Base-by-base conservation (phyloP, 441 rosid genomes). In the Syzygium syzygioides region DNA sequence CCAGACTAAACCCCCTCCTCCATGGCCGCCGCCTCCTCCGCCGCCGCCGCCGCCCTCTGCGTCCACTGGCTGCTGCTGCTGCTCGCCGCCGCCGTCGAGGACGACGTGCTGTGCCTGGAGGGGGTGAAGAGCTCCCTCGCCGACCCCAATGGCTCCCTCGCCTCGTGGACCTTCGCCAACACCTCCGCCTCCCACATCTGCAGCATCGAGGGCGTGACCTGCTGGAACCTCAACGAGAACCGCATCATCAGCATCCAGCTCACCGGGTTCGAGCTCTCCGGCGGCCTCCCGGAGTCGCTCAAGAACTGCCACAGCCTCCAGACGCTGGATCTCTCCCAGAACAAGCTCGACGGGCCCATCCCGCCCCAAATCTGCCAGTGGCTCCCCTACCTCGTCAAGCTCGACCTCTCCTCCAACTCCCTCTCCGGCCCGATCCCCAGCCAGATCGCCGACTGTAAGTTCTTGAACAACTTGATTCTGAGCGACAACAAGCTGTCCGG, bases 221-320 rank as follows among this genome's bases (percentile, higher is more conserved):
- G 97, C 90, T 94, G 96, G 96, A 95, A 95, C 90, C 90, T 85
- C 25, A 91, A 93, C 86, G 97, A 95, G 92, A 95, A 62, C 89
- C 95, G 96, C 28, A 91, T 95, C 88, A 86, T 94, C 76, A 91
- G 94, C 76, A 89, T 94, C 50, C 90, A 89, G 87, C 95, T 94
- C 12, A 60, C 54, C 10, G 88, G 92, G 4, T 91, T 93, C 91
- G 88, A 87, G 85, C 96, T 95, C 87, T 56, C 93, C 12, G 96
- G 96, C 79, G 88, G 89, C 80, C 89, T 95, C 9, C 96, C 96
- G 7, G 94, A 92, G 68, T 92, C 96, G 7, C 91, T 95, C 56
- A 93, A 94, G 90, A 91, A 93, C 88, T 95, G 97, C 88, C 96
- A 89, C 53, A 93, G 93, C 86, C 92, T 95, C 71, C 95, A 94